Base-by-base conservation (phyloP, 2,329 filamentous ascomycete species). In the Elsinoe batatas region DNA sequence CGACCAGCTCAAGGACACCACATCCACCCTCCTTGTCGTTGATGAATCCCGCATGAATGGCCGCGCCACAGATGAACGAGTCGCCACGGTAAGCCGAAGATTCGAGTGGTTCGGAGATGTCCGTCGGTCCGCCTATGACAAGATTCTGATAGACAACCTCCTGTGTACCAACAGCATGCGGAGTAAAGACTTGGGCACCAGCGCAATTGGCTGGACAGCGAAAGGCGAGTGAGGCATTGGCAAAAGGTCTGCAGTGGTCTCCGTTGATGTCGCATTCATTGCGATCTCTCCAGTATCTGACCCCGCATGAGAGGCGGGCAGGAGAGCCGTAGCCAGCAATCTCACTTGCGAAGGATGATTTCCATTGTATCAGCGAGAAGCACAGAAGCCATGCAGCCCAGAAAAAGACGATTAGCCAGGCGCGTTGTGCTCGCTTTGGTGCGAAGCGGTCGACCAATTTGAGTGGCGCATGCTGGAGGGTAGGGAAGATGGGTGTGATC, bases 11-110 rank as follows among this genome's bases (percentile, higher is more conserved):
- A 32, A 93, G 79, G 2, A 94, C 87, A 57, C 90, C 90, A 63
- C 90, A 95, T 1, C 90, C 90, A 36, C 90, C 90, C 30, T 79
- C 74, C 0, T 75, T 71, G 64, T 90, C 81, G 35, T 80, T 81
- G 58, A 94, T 81, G 63, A 91, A 77, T 17, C 89, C 90, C 0
- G 88, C 83, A 66, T 95, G 90, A 50, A 95, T 87, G 33, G 89
- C 90, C 11, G 90, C 79, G 57, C 83, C 84, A 66, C 90, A 95
- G 55, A 95, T 84, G 71, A 88, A 94, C 12, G 88, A 94, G 69
- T 95, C 90, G 8, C 87, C 89, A 15, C 93, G 85, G 68, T 97
- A 97, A 18, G 87, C 75, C 0, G 84, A 78, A 55, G 71, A 70
- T 8, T 69, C 64, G 3, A 74, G 63, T 4, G 69, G 67, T 18